Conservation (phyloP, 2,329 filamentous ascomycete species). For the Fusarium duplospermum region DNA sequence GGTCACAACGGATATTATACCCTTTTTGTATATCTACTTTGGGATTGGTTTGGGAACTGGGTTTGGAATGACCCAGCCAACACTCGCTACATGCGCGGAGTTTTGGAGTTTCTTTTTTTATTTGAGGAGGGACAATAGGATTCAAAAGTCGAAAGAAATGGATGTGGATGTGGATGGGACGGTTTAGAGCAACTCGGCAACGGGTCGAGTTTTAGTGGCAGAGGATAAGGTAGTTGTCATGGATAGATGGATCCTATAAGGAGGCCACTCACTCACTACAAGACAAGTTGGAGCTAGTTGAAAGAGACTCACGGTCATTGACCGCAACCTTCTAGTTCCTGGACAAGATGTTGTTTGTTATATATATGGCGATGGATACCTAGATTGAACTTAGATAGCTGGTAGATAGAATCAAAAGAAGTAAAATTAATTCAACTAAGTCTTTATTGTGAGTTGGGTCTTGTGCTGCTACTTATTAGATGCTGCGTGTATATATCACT, state of each 20-base stretch:
- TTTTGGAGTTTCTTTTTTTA: conserved; percentile 19
- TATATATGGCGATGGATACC: not conserved
- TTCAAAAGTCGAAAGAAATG: conserved; percentile 15
- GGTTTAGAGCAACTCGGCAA: conserved; percentile 2
- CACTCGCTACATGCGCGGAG: conserved; percentile 29
- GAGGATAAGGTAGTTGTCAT: not conserved
- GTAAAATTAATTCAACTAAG: not conserved
- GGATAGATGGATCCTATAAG: not conserved
- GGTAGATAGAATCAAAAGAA: not conserved
- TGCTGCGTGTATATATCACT: not conserved
- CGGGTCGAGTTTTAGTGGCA: not conserved
- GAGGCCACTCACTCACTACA: not conserved
- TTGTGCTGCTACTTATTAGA: not conserved
- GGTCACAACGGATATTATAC: conserved; percentile 35
- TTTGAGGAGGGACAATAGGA: not conserved
- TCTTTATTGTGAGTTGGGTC: not conserved
- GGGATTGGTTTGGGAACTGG: conserved; percentile 13
- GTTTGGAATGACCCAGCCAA: conserved; percentile 5
- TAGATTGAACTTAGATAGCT: conserved; percentile 2
- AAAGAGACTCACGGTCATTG: conserved; percentile 5
- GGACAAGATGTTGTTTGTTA: not conserved
- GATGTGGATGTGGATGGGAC: not conserved
- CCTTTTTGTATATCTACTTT: conserved; percentile 42
- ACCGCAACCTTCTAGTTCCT: not conserved
- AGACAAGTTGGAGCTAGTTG: not conserved